phyloP scores from a whole-genome alignment of 2,329 filamentous ascomycete species.

The Diaporthe helianthi region DNA sequence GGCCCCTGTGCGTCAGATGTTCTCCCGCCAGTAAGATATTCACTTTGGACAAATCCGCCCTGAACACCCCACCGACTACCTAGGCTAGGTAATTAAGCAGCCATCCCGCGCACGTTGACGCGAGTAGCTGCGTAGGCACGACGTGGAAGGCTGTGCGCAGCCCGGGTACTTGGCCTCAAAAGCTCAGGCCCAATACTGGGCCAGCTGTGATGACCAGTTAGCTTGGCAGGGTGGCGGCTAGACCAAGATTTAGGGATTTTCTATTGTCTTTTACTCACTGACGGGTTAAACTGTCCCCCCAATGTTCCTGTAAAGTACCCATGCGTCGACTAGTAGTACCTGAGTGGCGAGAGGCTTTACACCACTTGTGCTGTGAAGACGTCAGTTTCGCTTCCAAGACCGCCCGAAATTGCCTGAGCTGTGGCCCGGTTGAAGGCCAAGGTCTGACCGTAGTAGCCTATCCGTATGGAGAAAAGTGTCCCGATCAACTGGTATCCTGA shows the following conservation, averaged over 20 bases:
- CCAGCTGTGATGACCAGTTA: slow-evolving; percentile 43
- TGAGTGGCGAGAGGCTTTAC: slow-evolving; percentile 53
- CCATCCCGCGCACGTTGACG: slow-evolving; percentile 61
- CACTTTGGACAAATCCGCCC: slow-evolving; percentile 49
- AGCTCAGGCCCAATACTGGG: slow-evolving; percentile 59
- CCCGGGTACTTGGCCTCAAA: slow-evolving; percentile 56
- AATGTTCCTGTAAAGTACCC: slow-evolving; percentile 58
- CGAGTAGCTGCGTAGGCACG: slow-evolving; percentile 59
- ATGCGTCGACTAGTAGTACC: slow-evolving; percentile 56
- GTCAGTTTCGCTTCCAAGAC: slow-evolving; percentile 29
- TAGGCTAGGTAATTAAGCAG: too few species aligned
- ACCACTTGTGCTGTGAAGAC: slow-evolving; percentile 50
- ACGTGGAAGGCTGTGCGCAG: slow-evolving; percentile 55
- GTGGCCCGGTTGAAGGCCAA: slow-evolving; percentile 39
- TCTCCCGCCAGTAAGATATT: slow-evolving; percentile 56
- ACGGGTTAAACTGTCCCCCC: slow-evolving; percentile 51
- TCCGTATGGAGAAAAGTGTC: slow-evolving; percentile 53
- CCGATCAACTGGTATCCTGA: slow-evolving; percentile 52
- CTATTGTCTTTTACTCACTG: slow-evolving; percentile 41
- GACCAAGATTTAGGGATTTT: background rate
- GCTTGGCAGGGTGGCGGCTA: background rate
- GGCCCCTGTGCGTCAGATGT: slow-evolving; percentile 57
- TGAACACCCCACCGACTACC: slow-evolving; percentile 59
- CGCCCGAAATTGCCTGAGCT: background rate
- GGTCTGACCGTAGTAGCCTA: slow-evolving; percentile 46